These are phyloP conservation scores for Podaxis sp. DNA, from an alignment of 768 basidiomycete species.

Conservation along the genomic window DNA sequence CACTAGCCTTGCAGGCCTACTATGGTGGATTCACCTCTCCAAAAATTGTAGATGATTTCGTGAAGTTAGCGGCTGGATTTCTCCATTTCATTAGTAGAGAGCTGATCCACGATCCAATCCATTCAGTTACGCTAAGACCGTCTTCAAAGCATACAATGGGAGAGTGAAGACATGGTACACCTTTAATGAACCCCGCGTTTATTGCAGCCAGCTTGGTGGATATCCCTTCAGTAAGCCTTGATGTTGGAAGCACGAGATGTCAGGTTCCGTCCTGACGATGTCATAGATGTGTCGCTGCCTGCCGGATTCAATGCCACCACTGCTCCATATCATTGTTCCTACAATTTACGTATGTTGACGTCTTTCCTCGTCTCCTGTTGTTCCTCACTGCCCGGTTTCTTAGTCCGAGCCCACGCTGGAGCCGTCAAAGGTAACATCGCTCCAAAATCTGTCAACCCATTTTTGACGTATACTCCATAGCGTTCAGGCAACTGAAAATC, in stretches of 20 bases:
- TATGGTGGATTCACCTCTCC: slow-evolving; percentile 47
- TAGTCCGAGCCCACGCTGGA: slow-evolving; percentile 44
- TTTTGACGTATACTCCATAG: slow-evolving; percentile 15
- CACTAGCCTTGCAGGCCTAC: slow-evolving; percentile 40
- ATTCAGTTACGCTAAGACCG: slow-evolving; percentile 41
- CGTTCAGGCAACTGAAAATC: slow-evolving; percentile 44
- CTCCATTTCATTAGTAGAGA: background rate
- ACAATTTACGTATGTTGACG: slow-evolving; percentile 33
- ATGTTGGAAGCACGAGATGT: background rate
- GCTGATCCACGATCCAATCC: background rate
- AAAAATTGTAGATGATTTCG: slow-evolving; percentile 42
- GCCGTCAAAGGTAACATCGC: slow-evolving; percentile 38
- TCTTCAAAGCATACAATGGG: slow-evolving; percentile 45
- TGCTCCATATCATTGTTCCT: slow-evolving; percentile 41
- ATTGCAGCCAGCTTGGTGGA: slow-evolving; percentile 29
- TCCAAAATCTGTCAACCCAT: background rate
- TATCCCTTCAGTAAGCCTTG: slow-evolving; percentile 37
- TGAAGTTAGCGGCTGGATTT: slow-evolving; percentile 27
- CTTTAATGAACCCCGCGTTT: slow-evolving; percentile 48
- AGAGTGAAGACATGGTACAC: slow-evolving; percentile 49
- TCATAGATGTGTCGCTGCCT: slow-evolving; percentile 33
- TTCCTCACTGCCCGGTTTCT: background rate
- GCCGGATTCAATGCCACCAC: slow-evolving; percentile 37
- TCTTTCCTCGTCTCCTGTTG: background rate
- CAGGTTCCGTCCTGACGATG: background rate